Evolutionary conservation across 2,329 filamentous ascomycete species (phyloP), one percentile per base, ranked within the genome.

Genomic region (Fusarium irregulare): DNA sequence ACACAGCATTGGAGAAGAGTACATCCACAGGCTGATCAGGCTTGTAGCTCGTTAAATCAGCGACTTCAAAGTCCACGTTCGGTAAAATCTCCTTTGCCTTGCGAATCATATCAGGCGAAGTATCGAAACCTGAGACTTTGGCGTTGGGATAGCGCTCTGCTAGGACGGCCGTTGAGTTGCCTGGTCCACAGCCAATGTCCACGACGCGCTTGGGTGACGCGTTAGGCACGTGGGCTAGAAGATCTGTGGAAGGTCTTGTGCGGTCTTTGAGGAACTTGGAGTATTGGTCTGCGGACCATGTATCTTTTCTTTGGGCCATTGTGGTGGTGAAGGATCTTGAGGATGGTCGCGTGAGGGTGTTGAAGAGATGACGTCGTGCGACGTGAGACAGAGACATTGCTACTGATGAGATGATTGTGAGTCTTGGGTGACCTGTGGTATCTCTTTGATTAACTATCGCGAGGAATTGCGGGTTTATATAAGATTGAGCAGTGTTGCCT

Each of bases 181-280:
- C 88, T 0, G 88, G 88, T 0, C 88, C 88, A 75, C 88, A 90
- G 69, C 88, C 88, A 2, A 90, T 79, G 63, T 90, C 88, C 70
- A 88, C 79, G 69, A 89, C 83, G 28, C 75, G 78, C 12, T 78
- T 72, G n/a, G 85, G 78, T 0, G 73, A 57, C 16, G 78, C 68
- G 2, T 84, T 78, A 1, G 80, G 78, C 4, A 88, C 74, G 32
- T 83, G 84, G 8, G 83, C 67, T 11, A 89, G 76, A 2, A 89
- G 82, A 65, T 90, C 88, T 44, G 81, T 79, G 0, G 84, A 82
- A 9, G 87, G 81, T 4, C 84, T 83, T 0, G 86, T 88, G 60
- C 87, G 83, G 55, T 89, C 83, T 53, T 79, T 76, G 67, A 78
- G 75, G 70, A 88, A 89, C 64, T 87, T 87, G 64, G 87, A 80